Percentiles rank a stretch among this genome's conserved stretches.
phyloP scores from a whole-genome alignment of 2,329 filamentous ascomycete genomes.

The Sporothrix mexicana region DNA sequence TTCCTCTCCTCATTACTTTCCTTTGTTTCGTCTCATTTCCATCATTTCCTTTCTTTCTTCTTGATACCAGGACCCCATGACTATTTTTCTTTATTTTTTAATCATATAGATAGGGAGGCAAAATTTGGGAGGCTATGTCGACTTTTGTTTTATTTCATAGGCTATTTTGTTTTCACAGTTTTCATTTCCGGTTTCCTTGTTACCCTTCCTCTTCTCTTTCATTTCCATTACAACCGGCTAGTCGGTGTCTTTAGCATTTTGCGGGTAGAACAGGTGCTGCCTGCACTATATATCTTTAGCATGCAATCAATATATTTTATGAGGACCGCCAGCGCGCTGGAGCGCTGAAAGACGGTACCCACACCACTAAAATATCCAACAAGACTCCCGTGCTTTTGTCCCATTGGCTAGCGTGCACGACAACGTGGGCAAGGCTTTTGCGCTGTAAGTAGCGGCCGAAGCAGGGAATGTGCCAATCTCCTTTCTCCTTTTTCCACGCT shows the following conservation, averaged over 20 bases:
- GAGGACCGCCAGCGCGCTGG: neutral
- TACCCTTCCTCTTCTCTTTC: neutral
- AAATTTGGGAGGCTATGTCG: conserved; percentile 16
- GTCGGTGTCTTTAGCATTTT: neutral
- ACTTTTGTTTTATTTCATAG: neutral
- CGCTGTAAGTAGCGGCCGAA: conserved; percentile 4
- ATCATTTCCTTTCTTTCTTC: conserved; percentile 1
- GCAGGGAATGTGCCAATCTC: neutral
- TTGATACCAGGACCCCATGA: conserved; percentile 31
- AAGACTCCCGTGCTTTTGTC: neutral
- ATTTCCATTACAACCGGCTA: neutral
- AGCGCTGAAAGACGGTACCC: neutral
- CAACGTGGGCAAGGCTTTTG: neutral
- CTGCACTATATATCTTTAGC: neutral
- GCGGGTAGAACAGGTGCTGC: neutral
- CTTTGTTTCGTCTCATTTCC: neutral
- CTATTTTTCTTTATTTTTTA: neutral
- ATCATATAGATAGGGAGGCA: conserved; percentile 24
- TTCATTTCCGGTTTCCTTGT: neutral
- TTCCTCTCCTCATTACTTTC: neutral
- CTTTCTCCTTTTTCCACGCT: neutral
- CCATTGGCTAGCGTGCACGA: neutral
- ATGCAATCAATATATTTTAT: neutral
- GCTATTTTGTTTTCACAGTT: neutral
- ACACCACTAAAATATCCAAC: neutral